Base-by-base conservation (phyloP, 441 rosid species). In the Theobroma grandiflorum region DNA sequence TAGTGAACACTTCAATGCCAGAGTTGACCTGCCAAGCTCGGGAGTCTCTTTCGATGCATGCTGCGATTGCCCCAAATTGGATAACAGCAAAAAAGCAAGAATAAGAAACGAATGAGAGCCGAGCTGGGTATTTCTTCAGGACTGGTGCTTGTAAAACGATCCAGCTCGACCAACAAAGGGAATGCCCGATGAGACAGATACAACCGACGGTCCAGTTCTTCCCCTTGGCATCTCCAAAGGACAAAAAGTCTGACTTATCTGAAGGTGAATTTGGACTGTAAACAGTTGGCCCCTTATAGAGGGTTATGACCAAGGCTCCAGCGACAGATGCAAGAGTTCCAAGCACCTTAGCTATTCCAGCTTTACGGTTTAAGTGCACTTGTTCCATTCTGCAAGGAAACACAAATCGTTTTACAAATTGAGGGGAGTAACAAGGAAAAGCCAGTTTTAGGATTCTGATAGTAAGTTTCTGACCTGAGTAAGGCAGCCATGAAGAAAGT, bases 101-200 rank as follows among this genome's bases (percentile, higher is more conserved):
- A 78, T 78, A 94, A 0, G 98, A 91, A 77, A 91, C 80, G 62
- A 95, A 91, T 0, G 97, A 88, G 77, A 94, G 91, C n/a, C 92
- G 92, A 84, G 98, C 96, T 6, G 99, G 98, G 85, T 91, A 95
- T 73, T 89, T 94, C 82, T 94, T 95, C 67, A 95, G 85, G 68
- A 94, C 78, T 0, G 94, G 91, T 65, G 95, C 86, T 57, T 95
- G 99, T 45, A 95, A 83, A 79, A 95, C 98, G 66, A 95, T 92
- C 98, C 99, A 95, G 79, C 89, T 82, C 31, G 99, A 91, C 99
- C 99, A 95, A 31, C 94, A 92, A 20, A 95, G 86, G 84, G 96
- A 92, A 72, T 95, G 99, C 8, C 95, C 96, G 74, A 95, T 84
- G 59, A 87, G 84, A 85, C 85, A 90, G n/a, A 95, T 52, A 83